A percentile compares a stretch with the other conserved stretches of the same genome.
These are phyloP conservation scores for sunflower (Helianthus annuus) DNA, from an alignment of 129 eudicot genomes.

Conservation along the genomic window HanXRQr2.0-SUNRISE NC_035441.2:27084679-27085178, in stretches of 20 bases:
- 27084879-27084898: not conserved
- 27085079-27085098: conserved; percentile 82
- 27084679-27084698: too few species aligned
- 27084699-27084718: too few species aligned
- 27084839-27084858: not conserved
- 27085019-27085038: not conserved
- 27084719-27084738: too few species aligned
- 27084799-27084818: not conserved
- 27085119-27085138: conserved; percentile 71
- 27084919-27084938: not conserved
- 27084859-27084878: not conserved
- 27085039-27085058: conserved; percentile 70
- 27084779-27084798: too few species aligned
- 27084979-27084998: not conserved
- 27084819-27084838: not conserved
- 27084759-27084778: too few species aligned
- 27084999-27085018: not conserved
- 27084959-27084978: not conserved
- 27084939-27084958: not conserved
- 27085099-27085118: conserved; percentile 75
- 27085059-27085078: conserved; percentile 94
- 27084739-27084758: too few species aligned
- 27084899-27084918: not conserved
- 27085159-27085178: conserved; percentile 84
- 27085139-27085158: conserved; percentile 76